Evolutionary conservation across 352 stramenopile species (phyloP), one percentile per base, ranked within the genome.

Genomic region (Thalassiosira livingstoniorum): DNA sequence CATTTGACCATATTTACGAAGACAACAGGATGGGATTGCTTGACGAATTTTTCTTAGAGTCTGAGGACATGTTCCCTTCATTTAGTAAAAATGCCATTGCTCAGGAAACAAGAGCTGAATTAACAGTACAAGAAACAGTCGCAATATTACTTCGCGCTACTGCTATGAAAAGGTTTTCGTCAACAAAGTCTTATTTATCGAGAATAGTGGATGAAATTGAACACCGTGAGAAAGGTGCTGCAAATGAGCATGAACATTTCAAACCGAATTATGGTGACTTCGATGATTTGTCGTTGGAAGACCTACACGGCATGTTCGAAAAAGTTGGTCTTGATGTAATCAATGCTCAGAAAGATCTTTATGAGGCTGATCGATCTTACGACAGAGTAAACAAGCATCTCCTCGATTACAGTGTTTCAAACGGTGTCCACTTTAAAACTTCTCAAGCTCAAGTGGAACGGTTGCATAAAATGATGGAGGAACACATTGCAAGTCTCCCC

Each of bases 51-150:
- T 90, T 90, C 47, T 27, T 78, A 32, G 62, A 78, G 3, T 64
- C 81, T 23, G 63, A 77, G 31, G 61, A 90, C 55, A 68, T 86
- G 57, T 87, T 84, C 58, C 78, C 78, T 39, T 85, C 67, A n/a
- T 77, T 75, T 51, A 65, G 34, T 31, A 66, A 71, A 32, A 81
- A 69, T 42, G 55, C 53, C 18, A 81, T 87, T 34, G 57, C 65
- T 43, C 35, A 71, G 18, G 74, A 86, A 47, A 74, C 70, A n/a
- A 72, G 83, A 45, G 78, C 79, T 29, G 78, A 88, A 21, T 70
- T 91, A 11, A 76, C 60, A 42, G 85, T 87, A 29, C 85, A 91
- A 82, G 85, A 91, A 78, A 75, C 82, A 32, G 69, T 87, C 39
- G 76, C 82, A 34, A 79, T 53, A 4, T 32, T 91, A 7, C 68